Evolutionary conservation across 768 basidiomycete species (phyloP).

Genomic region (Pleurotus giganteus): DNA sequence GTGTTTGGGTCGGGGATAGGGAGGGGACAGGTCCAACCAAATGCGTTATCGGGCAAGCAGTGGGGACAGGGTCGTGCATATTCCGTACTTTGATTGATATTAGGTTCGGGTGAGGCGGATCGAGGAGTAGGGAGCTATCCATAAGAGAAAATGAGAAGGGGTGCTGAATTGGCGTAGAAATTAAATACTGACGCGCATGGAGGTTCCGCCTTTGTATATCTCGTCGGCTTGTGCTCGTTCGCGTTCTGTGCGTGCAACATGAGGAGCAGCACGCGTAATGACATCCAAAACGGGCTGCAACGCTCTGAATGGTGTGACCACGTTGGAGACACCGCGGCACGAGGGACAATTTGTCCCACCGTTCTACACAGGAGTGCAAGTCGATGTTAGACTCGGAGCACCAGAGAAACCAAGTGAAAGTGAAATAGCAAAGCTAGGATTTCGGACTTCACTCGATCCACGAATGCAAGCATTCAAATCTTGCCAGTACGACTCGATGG

Average conservation of each 20-base stretch:
- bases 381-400: conserved; percentile 8
- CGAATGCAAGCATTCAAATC: neutral
- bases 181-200: conserved; percentile 54
- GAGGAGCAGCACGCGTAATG: conserved; percentile 68
- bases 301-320: conserved; percentile 69
- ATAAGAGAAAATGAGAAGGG: conserved; percentile 3
- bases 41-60: conserved; percentile 65
- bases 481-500: neutral
- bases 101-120: conserved; percentile 75
- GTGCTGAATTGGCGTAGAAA: conserved; percentile 7
- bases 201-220: conserved; percentile 60
- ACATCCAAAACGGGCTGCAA: conserved; percentile 73
- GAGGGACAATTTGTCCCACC: conserved; percentile 84
- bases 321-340: conserved; percentile 68
- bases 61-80: conserved; percentile 80
- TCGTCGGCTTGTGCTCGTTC: conserved; percentile 84
- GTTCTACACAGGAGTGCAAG: conserved; percentile 47
- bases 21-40: conserved; percentile 79
- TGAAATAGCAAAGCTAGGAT: neutral
- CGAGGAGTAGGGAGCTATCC: conserved; percentile 71
- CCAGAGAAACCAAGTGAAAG: conserved; percentile 13
- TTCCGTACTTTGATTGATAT: conserved; percentile 60
- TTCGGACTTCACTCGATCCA: conserved; percentile 1
- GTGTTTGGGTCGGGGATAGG: conserved; percentile 71
- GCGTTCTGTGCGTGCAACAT: conserved; percentile 60